A percentile compares a stretch with the other conserved stretches of the same genome.
Conservation (phyloP, 306 rosid genomes). For the Castanea mollissima region DNA sequence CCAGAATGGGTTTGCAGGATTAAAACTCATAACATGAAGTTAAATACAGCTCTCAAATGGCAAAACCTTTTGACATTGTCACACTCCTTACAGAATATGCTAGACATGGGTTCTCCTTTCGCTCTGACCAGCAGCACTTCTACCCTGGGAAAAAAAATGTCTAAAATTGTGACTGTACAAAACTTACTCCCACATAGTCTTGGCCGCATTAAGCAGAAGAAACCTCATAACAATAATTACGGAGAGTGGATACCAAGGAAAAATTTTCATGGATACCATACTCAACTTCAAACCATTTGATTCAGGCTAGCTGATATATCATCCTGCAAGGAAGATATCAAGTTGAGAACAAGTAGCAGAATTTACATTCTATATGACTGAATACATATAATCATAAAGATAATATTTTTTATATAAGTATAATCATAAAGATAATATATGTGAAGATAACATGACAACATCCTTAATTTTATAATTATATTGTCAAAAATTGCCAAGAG, state of each 20-base stretch:
- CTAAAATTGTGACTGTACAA: slow-evolving; percentile 34
- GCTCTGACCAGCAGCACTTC: slow-evolving; percentile 25
- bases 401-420: neutral
- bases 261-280: neutral
- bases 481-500: too few species aligned
- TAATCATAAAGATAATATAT: neutral
- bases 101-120: slow-evolving; percentile 25
- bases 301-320: slow-evolving; percentile 45
- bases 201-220: slow-evolving; percentile 24
- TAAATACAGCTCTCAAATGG: slow-evolving; percentile 15
- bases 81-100: slow-evolving; percentile 20
- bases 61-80: slow-evolving; percentile 23
- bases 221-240: slow-evolving; percentile 17
- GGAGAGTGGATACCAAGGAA: slow-evolving; percentile 21
- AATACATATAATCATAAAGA: neutral
- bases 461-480: neutral
- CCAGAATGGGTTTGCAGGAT: slow-evolving; percentile 24
- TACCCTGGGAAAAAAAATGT: slow-evolving; percentile 29
- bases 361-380: neutral
- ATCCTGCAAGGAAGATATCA: slow-evolving; percentile 51
- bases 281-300: slow-evolving; percentile 33
- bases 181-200: slow-evolving; percentile 30
- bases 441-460: neutral
- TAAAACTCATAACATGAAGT: slow-evolving; percentile 18
- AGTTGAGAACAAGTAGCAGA: slow-evolving; percentile 24